A percentile compares a stretch with the other conserved stretches of the same genome.
phyloP scores from a whole-genome alignment of 2,329 filamentous ascomycete genomes.

The Colletotrichum musicola region DNA sequence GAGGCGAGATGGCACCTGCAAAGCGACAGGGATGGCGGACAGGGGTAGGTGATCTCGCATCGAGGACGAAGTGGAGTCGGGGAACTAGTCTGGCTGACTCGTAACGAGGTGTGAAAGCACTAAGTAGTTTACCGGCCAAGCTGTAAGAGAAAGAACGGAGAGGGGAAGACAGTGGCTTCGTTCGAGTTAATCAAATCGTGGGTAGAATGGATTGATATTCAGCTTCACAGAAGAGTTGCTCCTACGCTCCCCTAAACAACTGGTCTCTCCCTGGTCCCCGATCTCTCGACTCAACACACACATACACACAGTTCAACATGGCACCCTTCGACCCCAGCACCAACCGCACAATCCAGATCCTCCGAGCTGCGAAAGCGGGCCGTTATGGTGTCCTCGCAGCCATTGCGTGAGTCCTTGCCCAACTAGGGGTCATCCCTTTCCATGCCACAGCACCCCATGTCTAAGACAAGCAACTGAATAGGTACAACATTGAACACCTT shows the following conservation, averaged over 20 bases:
- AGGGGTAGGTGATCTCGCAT: background rate
- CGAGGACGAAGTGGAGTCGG: background rate
- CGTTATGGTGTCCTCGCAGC: slow-evolving; percentile 67
- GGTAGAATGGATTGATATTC: too few relatives aligned
- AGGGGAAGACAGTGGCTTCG: too few relatives aligned
- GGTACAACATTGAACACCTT: slow-evolving; percentile 79
- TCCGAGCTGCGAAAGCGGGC: slow-evolving; percentile 63
- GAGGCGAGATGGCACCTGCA: background rate
- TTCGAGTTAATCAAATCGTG: too few relatives aligned
- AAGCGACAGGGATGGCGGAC: background rate
- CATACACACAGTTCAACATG: background rate
- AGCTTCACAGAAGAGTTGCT: too few relatives aligned
- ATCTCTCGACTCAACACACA: background rate
- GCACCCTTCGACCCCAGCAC: slow-evolving; percentile 1
- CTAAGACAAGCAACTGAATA: slow-evolving; percentile 67
- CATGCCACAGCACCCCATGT: background rate
- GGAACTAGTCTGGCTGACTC: background rate
- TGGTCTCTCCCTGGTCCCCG: background rate
- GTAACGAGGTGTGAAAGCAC: background rate
- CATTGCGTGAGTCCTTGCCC: slow-evolving; percentile 55
- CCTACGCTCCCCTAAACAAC: too few relatives aligned
- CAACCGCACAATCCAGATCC: slow-evolving; percentile 49
- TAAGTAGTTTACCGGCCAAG: background rate
- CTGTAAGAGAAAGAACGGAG: background rate
- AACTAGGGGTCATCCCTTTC: background rate